Base-by-base conservation (phyloP, 192 early-diverging fungal species). In the Geranomyces variabilis region DNA sequence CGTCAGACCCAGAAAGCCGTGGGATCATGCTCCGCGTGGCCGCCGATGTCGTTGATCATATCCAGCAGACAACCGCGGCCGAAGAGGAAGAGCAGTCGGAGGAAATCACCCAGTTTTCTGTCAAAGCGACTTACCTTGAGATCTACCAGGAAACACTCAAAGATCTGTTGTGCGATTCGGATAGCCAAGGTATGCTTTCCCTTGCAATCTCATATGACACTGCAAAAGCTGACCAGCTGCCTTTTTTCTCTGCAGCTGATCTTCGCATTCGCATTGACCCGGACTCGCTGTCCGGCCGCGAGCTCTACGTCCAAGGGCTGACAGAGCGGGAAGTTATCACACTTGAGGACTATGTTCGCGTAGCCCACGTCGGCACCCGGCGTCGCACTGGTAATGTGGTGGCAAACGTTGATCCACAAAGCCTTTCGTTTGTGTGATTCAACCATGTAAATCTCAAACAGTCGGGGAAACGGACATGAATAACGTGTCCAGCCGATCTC, bases 401-500 rank as follows among this genome's bases (percentile, higher is more conserved):
- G n/a, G n/a, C n/a, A 15, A 41, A 26, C 10, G 10, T 58, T 10
- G 56, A 19, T 19, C 10, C 46, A 47, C 12, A 47, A 10, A 47
- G 12, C 46, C 19, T 19, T 19, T 13, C 46, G 19, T 47, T 19
- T 47, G 19, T 19, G 12, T 47, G 46, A 47, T 19, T 13, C 19
- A 13, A 10, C 46, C 46, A 19, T 13, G 19, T 47, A n/a, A n/a
- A n/a, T n/a, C n/a, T n/a, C n/a, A n/a, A 47, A 47, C 28, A 69
- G 68, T 78, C 3, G 81, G 70, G 15, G 81, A 76, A 76, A 83
- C 81, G 0, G 75, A 83, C 70, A 83, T 83, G 81, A 83, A 83
- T 49, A 76, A 74, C 30, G 65, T 63, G 0, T 78, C 76, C 5
- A 78, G 76, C 43, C 89, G 93, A 8, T 93, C 91, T 21, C 93